Conservation (phyloP, 441 rosid genomes). For the Kokia cookei region DNA sequence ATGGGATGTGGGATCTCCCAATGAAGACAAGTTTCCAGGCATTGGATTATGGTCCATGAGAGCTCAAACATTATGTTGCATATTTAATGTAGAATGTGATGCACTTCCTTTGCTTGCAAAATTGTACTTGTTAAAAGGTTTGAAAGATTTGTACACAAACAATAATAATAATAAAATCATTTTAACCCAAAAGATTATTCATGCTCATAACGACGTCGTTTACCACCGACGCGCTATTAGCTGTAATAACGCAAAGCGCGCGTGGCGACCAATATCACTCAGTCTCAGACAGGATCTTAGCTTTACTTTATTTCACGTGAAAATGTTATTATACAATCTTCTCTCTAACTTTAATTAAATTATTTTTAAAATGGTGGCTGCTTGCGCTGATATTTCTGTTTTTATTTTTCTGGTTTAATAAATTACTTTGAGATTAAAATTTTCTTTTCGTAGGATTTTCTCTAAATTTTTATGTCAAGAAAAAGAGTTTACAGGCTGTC, state of each 20-base stretch:
- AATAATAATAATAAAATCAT: not conserved
- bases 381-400: too few species aligned
- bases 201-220: not conserved
- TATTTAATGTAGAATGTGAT: not conserved
- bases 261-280: not conserved
- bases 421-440: too few species aligned
- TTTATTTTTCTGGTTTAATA: too few species aligned
- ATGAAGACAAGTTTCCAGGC: not conserved
- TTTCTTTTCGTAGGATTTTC: too few species aligned
- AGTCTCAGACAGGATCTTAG: not conserved
- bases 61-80: not conserved
- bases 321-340: too few species aligned
- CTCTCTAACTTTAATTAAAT: too few species aligned
- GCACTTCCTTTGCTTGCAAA: not conserved
- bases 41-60: not conserved
- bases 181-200: not conserved
- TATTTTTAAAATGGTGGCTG: too few species aligned
- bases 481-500: too few species aligned
- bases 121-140: too few species aligned
- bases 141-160: not conserved
- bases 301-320: too few species aligned
- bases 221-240: not conserved
- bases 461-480: too few species aligned
- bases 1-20: not conserved
- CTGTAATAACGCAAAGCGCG: not conserved